phyloP scores from a whole-genome alignment of 2,329 filamentous ascomycete species.

The Microcera coccophila region DNA sequence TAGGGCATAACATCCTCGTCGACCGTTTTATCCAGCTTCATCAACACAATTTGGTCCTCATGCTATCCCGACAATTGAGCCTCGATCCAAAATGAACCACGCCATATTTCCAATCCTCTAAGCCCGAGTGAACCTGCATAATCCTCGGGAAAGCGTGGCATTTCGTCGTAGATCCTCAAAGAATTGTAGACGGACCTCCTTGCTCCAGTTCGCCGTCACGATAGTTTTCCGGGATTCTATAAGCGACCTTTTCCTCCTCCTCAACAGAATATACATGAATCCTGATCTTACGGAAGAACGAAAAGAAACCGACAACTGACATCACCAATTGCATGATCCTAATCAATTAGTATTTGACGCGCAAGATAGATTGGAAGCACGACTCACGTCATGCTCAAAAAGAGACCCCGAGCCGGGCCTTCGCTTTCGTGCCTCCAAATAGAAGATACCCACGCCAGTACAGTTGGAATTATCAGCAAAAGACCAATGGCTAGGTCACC shows the following conservation, averaged over 20 bases:
- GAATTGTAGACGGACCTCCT: no score
- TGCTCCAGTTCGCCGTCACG: slow-evolving; percentile 18
- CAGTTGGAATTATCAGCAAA: slow-evolving; percentile 16
- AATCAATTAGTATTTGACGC: not conserved
- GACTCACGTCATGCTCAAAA: slow-evolving; percentile 20
- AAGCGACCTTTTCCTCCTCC: slow-evolving; percentile 5
- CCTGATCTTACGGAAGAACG: slow-evolving; percentile 17
- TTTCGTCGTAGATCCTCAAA: no score
- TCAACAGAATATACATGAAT: slow-evolving; percentile 17
- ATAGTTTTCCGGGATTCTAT: slow-evolving; percentile 14
- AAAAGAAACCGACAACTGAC: slow-evolving; percentile 14
- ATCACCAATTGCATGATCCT: slow-evolving; percentile 10
- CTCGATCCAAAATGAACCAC: no score
- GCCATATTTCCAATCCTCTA: no score
- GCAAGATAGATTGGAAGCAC: not conserved
- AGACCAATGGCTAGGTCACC: slow-evolving; percentile 17
- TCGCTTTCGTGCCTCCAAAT: not conserved
- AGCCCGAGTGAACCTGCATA: no score
- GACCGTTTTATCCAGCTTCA: no score
- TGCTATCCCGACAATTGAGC: no score
- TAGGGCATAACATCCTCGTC: not conserved
- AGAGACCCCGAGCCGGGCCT: slow-evolving; percentile 6
- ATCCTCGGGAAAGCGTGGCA: no score
- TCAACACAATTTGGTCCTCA: no score
- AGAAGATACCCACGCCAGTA: slow-evolving; percentile 16